Conservation (phyloP, 768 basidiomycete genomes). For the Rhodotorula graminis region DNA sequence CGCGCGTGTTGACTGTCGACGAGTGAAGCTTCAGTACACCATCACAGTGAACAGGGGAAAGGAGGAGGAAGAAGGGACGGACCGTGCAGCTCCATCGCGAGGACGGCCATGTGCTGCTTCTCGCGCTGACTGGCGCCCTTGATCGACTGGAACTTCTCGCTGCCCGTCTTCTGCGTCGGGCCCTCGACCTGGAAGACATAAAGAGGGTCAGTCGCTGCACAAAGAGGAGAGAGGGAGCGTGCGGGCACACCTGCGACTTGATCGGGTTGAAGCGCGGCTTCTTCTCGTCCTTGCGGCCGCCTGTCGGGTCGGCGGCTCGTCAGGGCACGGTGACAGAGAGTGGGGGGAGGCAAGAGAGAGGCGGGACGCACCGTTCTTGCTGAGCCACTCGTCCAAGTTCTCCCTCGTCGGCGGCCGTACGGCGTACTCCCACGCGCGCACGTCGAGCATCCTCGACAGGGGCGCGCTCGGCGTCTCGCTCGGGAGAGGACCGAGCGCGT, state of each 20-base stretch:
- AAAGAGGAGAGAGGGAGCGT: not conserved
- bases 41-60: not conserved
- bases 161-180: conserved; percentile 72
- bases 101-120: conserved; percentile 67
- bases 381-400: conserved; percentile 17
- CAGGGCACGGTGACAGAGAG: not conserved
- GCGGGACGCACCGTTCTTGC: not conserved
- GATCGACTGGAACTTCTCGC: conserved; percentile 59
- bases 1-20: conserved; percentile 49
- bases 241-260: conserved; percentile 43
- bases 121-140: conserved; percentile 51
- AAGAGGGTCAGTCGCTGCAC: not conserved
- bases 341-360: not conserved
- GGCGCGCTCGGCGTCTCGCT: not conserved
- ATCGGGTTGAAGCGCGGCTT: conserved; percentile 22
- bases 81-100: conserved; percentile 86
- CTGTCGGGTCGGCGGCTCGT: not conserved
- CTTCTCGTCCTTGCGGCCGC: not conserved
- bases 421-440: conserved; percentile 33
- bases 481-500: not conserved
- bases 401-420: conserved; percentile 18
- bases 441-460: not conserved
- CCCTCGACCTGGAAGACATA: conserved; percentile 57
- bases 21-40: not conserved
- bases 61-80: conserved; percentile 39